Conservation (phyloP, 2,329 filamentous ascomycete species). For the Clonostachys solani region DNA sequence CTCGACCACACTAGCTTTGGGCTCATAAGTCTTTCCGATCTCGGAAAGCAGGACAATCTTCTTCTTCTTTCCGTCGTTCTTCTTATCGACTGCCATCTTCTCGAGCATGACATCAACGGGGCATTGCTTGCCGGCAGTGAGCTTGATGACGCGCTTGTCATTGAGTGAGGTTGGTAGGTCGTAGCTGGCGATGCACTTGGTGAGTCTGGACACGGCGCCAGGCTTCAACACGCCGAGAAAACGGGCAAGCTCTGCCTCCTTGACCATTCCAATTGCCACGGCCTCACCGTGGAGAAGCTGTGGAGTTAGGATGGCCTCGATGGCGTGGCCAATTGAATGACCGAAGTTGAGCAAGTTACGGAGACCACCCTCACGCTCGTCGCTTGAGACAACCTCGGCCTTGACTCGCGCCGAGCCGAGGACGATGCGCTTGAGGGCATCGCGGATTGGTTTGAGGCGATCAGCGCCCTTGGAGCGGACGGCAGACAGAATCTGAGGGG, state of each 20-base stretch:
- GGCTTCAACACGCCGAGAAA: conserved; percentile 82
- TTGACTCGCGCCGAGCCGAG: conserved; percentile 90
- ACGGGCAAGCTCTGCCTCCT: conserved; percentile 89
- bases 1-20: conserved; percentile 81
- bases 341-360: conserved; percentile 96
- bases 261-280: conserved; percentile 97
- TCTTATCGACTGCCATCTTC: conserved; percentile 98
- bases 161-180: conserved; percentile 80
- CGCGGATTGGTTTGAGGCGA: conserved; percentile 67
- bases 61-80: conserved; percentile 93
- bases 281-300: conserved; percentile 95
- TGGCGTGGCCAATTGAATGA: conserved; percentile 95
- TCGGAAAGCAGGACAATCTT: conserved; percentile 90
- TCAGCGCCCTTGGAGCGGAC: conserved; percentile 28
- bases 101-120: conserved; percentile 79
- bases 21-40: conserved; percentile 85
- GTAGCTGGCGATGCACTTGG: conserved; percentile 94
- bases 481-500: conserved; percentile 61
- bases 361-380: conserved; percentile 90
- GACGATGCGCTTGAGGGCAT: conserved; percentile 73
- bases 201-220: conserved; percentile 81
- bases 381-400: conserved; percentile 87
- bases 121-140: conserved; percentile 84
- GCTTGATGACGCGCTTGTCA: conserved; percentile 76
- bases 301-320: conserved; percentile 91